Percentiles rank a stretch among this genome's conserved stretches.
These are phyloP conservation scores for Boletus pseudo-olivaceus DNA, from an alignment of 768 basidiomycete genomes.

Conservation along the genomic window DNA sequence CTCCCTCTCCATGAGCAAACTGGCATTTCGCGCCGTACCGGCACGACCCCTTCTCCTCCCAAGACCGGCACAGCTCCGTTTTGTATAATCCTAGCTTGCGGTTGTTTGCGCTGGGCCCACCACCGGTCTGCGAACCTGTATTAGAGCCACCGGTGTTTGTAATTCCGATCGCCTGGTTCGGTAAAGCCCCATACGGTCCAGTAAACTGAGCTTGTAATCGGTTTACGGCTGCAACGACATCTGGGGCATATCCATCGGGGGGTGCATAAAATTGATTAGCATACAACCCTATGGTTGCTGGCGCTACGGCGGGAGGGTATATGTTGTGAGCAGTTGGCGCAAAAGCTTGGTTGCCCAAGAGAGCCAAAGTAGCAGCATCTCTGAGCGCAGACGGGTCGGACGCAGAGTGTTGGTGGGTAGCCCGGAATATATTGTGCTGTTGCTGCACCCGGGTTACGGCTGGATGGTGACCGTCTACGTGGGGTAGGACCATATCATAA, in stretches of 20 bases:
- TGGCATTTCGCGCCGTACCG: conserved; percentile 88
- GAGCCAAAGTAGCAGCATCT: conserved; percentile 63
- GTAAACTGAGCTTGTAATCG: conserved; percentile 55
- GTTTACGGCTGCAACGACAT: conserved; percentile 57
- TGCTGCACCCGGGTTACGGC: conserved; percentile 76
- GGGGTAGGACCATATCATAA: conserved; percentile 72
- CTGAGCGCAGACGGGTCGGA: conserved; percentile 78
- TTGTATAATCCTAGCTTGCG: conserved; percentile 89
- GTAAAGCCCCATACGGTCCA: conserved; percentile 51
- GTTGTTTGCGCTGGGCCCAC: conserved; percentile 87
- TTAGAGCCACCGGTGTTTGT: conserved; percentile 38
- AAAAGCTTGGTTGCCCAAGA: conserved; percentile 59
- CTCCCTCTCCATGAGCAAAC: conserved; percentile 90
- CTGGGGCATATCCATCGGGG: conserved; percentile 54
- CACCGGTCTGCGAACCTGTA: conserved; percentile 33
- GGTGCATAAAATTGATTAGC: conserved; percentile 66
- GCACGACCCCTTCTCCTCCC: conserved; percentile 88
- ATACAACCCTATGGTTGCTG: conserved; percentile 59
- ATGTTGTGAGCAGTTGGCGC: conserved; percentile 43
- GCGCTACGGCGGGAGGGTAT: conserved; percentile 46
- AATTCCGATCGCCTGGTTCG: conserved; percentile 42
- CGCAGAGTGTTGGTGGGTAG: conserved; percentile 76
- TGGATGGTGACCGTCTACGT: conserved; percentile 51
- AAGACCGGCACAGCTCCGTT: conserved; percentile 85
- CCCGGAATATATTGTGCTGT: conserved; percentile 70